Evolutionary conservation across 1,284 basidiomycete species (phyloP), one percentile per base, ranked within the genome.

Genomic region (Moesziomyces aphidis): DNA sequence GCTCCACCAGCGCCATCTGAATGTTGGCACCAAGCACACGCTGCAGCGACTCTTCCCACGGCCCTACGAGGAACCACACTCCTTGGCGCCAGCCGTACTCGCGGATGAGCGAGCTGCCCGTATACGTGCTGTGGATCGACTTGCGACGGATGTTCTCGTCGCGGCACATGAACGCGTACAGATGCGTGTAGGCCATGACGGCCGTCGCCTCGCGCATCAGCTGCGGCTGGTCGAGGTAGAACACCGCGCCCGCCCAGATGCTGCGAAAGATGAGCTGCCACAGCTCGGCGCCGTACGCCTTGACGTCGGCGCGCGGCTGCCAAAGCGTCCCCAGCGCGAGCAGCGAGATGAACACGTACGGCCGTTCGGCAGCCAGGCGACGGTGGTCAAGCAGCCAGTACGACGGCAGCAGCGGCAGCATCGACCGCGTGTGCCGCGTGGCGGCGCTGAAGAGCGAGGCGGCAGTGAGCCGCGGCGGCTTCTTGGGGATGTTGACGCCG

Each of bases 231-330:
- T 70, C 71, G 9, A 74, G 71, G 28, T 70, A 70, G 53, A 74
- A 74, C 15, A 74, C 71, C 6, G 71, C 61, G 4, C 66, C 66
- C 2, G 71, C 71, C 71, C 71, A 74, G 42, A 69, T 69, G 31
- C 66, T 74, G 26, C 71, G 61, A 24, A 74, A 74, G 62, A 70
- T 62, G 59, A 74, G 60, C 22, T 74, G 71, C 71, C 71, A 74
- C 9, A 74, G 66, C 47, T 74, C 66, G 44, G 62, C 58, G 17
- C 71, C 71, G 31, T 74, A 74, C 3, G 65, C 66, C 46, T 66
- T 74, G 54, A 74, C 66, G 19, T 74, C 66, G 42, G 59, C 71
- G 8, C 60, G 50, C 3, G 65, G 65, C 46, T 74, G 71, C 71
- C 71, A 74, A 11, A 74, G 55, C 49, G 71, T 69, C 1, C 71